These are phyloP conservation scores for Coprinopsis sp. DNA, from an alignment of 768 basidiomycete genomes.

Conservation along the genomic window DNA sequence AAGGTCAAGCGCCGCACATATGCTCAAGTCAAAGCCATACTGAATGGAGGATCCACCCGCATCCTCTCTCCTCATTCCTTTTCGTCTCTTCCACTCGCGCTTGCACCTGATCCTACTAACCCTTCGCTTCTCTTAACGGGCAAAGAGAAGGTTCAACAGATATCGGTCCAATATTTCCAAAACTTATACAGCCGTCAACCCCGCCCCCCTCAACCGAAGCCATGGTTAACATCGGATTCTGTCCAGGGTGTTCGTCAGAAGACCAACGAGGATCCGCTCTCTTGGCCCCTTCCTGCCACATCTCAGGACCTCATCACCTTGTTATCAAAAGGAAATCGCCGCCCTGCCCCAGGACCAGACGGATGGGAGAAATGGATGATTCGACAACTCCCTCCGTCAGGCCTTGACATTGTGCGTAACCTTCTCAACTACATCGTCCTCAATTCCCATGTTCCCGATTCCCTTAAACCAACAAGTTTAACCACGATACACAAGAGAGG, in stretches of 20 bases:
- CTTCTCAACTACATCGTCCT: constrained; percentile 25
- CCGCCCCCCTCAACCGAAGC: constrained; percentile 15
- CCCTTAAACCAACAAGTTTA: constrained; percentile 20
- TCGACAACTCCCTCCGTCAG: constrained; percentile 18
- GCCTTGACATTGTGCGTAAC: constrained; percentile 17
- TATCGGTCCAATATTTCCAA: constrained; percentile 15
- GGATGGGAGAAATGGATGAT: constrained; percentile 33
- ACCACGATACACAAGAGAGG: constrained; percentile 27
- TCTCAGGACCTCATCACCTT: constrained; percentile 18
- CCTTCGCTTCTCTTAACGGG: constrained; percentile 7
- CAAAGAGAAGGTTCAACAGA: constrained; percentile 9
- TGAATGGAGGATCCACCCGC: too few relatives aligned
- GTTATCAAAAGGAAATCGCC: constrained; percentile 21
- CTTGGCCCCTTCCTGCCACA: constrained; percentile 16
- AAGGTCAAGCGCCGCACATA: too few relatives aligned
- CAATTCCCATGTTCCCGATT: constrained; percentile 20
- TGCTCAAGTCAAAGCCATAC: too few relatives aligned
- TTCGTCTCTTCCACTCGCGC: constrained; percentile 6
- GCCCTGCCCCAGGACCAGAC: constrained; percentile 28
- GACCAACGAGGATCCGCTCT: constrained; percentile 17
- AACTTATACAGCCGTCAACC: constrained; percentile 11
- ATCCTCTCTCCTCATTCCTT: too few relatives aligned
- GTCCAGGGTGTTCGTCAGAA: constrained; percentile 9
- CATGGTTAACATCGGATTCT: constrained; percentile 20
- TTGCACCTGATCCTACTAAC: constrained; percentile 5